Evolutionary conservation across 768 basidiomycete genomes (phyloP).

Genomic region (Boletus fagicola): DNA sequence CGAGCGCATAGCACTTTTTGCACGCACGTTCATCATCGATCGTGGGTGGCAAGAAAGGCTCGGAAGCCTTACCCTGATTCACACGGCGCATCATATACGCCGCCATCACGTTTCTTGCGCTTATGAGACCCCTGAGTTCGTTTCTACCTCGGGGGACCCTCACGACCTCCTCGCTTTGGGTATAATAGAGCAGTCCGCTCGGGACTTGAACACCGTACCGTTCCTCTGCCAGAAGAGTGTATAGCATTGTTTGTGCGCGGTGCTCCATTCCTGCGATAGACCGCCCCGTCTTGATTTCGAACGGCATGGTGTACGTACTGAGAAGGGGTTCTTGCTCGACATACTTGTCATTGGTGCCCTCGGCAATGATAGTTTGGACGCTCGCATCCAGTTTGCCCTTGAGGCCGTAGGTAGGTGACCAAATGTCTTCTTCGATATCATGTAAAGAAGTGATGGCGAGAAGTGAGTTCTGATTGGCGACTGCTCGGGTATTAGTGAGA

Average conservation of each 20-base stretch:
- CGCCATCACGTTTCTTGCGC: slow-evolving; percentile 82
- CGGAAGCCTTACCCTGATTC: slow-evolving; percentile 27
- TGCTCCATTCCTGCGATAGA: slow-evolving; percentile 80
- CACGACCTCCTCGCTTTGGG: slow-evolving; percentile 85
- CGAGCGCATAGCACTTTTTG: slow-evolving; percentile 75
- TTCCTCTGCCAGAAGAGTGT: slow-evolving; percentile 86
- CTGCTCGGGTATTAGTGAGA: slow-evolving; percentile 65
- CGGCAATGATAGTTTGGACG: slow-evolving; percentile 63
- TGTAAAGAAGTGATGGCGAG: slow-evolving; percentile 75
- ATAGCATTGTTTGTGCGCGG: slow-evolving; percentile 97
- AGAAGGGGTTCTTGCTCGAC: slow-evolving; percentile 21
- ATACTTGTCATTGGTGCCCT: slow-evolving; percentile 33
- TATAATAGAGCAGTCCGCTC: slow-evolving; percentile 90
- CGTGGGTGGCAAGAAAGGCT: slow-evolving; percentile 79
- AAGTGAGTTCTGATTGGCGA: slow-evolving; percentile 45
- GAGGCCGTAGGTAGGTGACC: slow-evolving; percentile 91
- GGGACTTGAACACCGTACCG: slow-evolving; percentile 83
- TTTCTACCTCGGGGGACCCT: slow-evolving; percentile 76
- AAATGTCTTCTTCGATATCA: slow-evolving; percentile 96
- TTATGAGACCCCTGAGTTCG: slow-evolving; percentile 82
- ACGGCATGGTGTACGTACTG: slow-evolving; percentile 50
- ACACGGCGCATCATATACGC: slow-evolving; percentile 63
- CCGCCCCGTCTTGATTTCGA: slow-evolving; percentile 96
- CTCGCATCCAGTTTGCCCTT: slow-evolving; percentile 96
- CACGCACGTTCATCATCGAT: slow-evolving; percentile 82